A percentile compares a stretch with the other conserved stretches of the same genome.
These are phyloP conservation scores for Gnetum montanum DNA, from an alignment of 75 land plant genomes.

Conservation along the genomic window DNA sequence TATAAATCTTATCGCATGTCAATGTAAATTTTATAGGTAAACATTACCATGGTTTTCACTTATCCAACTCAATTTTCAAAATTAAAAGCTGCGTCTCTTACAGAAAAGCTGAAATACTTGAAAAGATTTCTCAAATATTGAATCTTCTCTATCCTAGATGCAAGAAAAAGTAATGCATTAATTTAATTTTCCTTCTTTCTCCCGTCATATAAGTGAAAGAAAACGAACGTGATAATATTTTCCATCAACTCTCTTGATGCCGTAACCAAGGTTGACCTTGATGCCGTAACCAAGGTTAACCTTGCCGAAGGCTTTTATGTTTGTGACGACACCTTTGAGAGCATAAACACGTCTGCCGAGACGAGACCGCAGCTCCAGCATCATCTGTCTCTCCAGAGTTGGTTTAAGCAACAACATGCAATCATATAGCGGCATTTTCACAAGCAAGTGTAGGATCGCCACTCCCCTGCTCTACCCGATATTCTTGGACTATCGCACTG, in stretches of 20 bases:
- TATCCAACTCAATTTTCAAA: too few species aligned
- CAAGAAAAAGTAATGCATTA: neutral
- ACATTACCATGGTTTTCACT: too few species aligned
- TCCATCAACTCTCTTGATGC: slow-evolving; percentile 86
- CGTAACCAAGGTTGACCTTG: slow-evolving; percentile 61
- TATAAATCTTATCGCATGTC: too few species aligned
- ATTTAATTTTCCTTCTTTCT: neutral
- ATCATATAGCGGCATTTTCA: slow-evolving; percentile 88
- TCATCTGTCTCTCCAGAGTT: slow-evolving; percentile 35
- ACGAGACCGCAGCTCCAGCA: slow-evolving; percentile 44
- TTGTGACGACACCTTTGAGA: slow-evolving; percentile 72
- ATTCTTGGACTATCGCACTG: too few species aligned
- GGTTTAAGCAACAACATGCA: slow-evolving; percentile 76
- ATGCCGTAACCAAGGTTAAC: slow-evolving; percentile 76
- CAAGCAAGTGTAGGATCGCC: neutral
- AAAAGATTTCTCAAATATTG: too few species aligned
- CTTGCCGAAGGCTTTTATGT: slow-evolving; percentile 71
- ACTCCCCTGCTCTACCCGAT: too few species aligned
- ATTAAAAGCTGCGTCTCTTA: too few species aligned
- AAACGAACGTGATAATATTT: slow-evolving; percentile 61
- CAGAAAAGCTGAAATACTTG: too few species aligned
- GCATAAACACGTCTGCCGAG: slow-evolving; percentile 56
- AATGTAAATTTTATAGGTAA: too few species aligned
- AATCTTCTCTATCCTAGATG: too few species aligned
- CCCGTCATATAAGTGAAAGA: neutral